A percentile compares a stretch with the other conserved stretches of the same genome.
These are phyloP conservation scores for Juglanconis oblonga DNA, from an alignment of 2,329 filamentous ascomycete species.

Conservation along the genomic window DNA sequence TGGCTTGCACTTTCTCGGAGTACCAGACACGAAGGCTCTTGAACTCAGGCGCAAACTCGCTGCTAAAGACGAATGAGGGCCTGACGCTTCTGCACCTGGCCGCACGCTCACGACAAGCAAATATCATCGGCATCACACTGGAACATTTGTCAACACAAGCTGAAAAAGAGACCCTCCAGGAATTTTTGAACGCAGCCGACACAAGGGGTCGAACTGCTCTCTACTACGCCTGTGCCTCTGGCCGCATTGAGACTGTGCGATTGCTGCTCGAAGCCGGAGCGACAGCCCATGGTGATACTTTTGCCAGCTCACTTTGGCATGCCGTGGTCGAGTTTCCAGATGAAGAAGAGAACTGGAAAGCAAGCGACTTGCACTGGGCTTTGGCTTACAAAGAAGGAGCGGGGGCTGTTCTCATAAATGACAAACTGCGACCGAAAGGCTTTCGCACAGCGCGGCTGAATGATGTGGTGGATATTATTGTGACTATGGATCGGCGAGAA, in stretches of 20 bases:
- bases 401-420: not conserved
- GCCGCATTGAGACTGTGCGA: not conserved
- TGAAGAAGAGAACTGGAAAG: not conserved
- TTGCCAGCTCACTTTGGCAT: not conserved
- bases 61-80: not conserved
- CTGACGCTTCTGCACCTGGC: not conserved
- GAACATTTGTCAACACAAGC: not conserved
- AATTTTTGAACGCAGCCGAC: not conserved
- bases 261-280: conserved; percentile 7
- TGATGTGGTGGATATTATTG: not conserved
- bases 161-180: not conserved
- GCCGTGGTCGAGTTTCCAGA: not conserved
- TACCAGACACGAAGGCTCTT: not conserved
- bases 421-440: not conserved
- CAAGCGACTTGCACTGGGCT: not conserved
- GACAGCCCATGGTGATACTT: not conserved
- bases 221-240: not conserved
- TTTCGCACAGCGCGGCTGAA: not conserved
- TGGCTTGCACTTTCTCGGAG: conserved; percentile 5
- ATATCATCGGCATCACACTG: conserved; percentile 3
- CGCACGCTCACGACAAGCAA: not conserved
- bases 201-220: not conserved
- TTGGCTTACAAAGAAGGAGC: no score
- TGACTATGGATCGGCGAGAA: not conserved
- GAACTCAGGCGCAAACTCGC: not conserved